phyloP scores from a whole-genome alignment of 306 rosid genomes.

The Glycyrrhiza uralensis region DNA sequence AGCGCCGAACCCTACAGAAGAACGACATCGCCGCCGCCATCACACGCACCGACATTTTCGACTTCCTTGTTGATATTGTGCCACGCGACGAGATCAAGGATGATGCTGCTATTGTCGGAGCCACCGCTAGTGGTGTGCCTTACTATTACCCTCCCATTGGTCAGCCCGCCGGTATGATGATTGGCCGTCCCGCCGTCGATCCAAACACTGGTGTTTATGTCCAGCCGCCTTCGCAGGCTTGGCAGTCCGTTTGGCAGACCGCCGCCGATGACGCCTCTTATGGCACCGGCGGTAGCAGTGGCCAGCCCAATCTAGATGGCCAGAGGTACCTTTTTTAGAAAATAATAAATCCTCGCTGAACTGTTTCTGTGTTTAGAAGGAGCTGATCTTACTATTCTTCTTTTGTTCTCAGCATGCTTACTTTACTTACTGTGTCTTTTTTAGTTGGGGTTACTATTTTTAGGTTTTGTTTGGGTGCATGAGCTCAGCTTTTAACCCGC shows the following conservation, averaged over 20 bases:
- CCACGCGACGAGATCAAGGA: constrained; percentile 97
- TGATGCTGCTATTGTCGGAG: constrained; percentile 55
- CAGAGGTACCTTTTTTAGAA: constrained; percentile 64
- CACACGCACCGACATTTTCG: constrained; percentile 88
- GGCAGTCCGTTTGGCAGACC: constrained; percentile 94
- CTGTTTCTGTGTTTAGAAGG: neutral
- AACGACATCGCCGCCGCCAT: constrained; percentile 94
- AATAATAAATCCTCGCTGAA: too few species aligned
- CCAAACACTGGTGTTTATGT: constrained; percentile 68
- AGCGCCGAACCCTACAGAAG: constrained; percentile 88
- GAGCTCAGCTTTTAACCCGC: too few species aligned
- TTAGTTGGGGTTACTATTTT: too few species aligned
- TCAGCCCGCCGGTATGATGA: constrained; percentile 85
- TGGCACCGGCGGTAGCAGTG: constrained; percentile 40
- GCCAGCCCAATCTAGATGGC: constrained; percentile 74
- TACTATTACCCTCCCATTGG: constrained; percentile 89
- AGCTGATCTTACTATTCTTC: neutral
- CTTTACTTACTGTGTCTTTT: too few species aligned
- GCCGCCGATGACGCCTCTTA: constrained; percentile 65
- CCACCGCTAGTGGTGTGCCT: constrained; percentile 79
- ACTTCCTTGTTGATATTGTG: constrained; percentile 84
- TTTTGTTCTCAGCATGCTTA: neutral
- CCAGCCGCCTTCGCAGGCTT: constrained; percentile 96
- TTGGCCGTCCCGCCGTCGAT: constrained; percentile 86
- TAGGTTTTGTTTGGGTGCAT: too few species aligned